Evolutionary conservation across 2,329 filamentous ascomycete genomes (phyloP).

Genomic region (Colletotrichum lindemuthianum): DNA sequence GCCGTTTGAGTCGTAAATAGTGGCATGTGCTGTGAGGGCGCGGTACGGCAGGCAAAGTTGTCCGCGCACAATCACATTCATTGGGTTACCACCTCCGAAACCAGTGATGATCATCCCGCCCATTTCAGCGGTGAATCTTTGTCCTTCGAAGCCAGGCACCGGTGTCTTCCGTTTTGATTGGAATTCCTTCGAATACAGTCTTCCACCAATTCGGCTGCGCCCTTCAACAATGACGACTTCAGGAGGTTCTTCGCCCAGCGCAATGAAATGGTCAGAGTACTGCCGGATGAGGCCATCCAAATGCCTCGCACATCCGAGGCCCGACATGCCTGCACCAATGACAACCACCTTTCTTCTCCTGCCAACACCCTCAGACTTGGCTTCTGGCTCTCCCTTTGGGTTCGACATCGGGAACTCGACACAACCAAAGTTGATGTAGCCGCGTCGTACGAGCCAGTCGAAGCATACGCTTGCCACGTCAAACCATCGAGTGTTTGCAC

Average conservation of each 20-base stretch:
- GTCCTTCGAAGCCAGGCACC: conserved; percentile 64
- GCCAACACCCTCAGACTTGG: conserved; percentile 48
- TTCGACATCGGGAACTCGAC: conserved; percentile 69
- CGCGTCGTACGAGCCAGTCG: conserved; percentile 89
- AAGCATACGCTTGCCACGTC: conserved; percentile 88
- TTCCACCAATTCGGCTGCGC: conserved; percentile 85
- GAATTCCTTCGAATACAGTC: conserved; percentile 85
- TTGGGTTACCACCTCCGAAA: conserved; percentile 92
- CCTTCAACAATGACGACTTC: conserved; percentile 87
- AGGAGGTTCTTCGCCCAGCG: conserved; percentile 74
- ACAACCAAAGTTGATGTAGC: conserved; percentile 98
- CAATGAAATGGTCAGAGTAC: conserved; percentile 74
- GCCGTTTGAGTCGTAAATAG: conserved; percentile 87
- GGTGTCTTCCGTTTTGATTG: conserved; percentile 65
- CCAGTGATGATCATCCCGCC: conserved; percentile 98
- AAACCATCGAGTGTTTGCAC: conserved; percentile 89
- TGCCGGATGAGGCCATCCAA: conserved; percentile 87
- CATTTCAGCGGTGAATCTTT: conserved; percentile 88
- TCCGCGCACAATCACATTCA: conserved; percentile 90
- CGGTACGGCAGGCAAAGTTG: conserved; percentile 91
- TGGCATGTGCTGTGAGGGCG: conserved; percentile 80
- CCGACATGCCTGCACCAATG: conserved; percentile 93
- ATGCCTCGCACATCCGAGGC: conserved; percentile 90
- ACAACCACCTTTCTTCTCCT: conserved; percentile 77
- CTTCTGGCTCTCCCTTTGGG: conserved; percentile 49